Evolutionary conservation across 768 basidiomycete species (phyloP).

Genomic region (Suillus subaureus): DNA sequence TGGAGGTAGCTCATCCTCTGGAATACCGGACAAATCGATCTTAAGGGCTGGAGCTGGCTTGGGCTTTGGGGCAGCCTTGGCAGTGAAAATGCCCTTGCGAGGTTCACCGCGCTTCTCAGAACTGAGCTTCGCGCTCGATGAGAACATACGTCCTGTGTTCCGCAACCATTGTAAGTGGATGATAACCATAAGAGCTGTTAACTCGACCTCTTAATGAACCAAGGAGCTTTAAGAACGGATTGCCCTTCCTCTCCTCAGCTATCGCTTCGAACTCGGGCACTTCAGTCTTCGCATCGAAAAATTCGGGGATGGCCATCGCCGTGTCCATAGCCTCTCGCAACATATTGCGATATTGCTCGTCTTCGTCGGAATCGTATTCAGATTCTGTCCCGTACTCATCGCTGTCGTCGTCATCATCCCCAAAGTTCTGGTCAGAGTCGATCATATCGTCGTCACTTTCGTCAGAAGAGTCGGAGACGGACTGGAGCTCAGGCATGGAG

Average conservation of each 20-base stretch:
- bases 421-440: conserved; percentile 31
- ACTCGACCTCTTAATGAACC: conserved; percentile 69
- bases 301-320: conserved; percentile 57
- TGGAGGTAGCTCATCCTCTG: conserved; percentile 14
- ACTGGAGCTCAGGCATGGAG: conserved; percentile 71
- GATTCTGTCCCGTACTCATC: conserved; percentile 40
- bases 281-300: conserved; percentile 51
- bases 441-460: conserved; percentile 38
- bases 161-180: conserved; percentile 7
- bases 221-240: conserved; percentile 78
- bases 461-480: conserved; percentile 63
- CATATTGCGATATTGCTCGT: conserved; percentile 63
- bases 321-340: conserved; percentile 75
- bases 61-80: conserved; percentile 17
- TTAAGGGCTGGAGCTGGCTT: conserved; percentile 7
- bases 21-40: conserved; percentile 13
- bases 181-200: background rate
- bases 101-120: conserved; percentile 38
- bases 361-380: conserved; percentile 67
- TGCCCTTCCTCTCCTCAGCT: conserved; percentile 59
- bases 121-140: conserved; percentile 46
- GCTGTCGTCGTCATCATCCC: conserved; percentile 38
- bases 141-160: conserved; percentile 64
- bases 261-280: conserved; percentile 47
- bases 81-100: conserved; percentile 27